These are phyloP conservation scores for Zygotorulaspora mrakii DNA, from an alignment of 1,139 yeast genomes.

Conservation along the genomic window DNA sequence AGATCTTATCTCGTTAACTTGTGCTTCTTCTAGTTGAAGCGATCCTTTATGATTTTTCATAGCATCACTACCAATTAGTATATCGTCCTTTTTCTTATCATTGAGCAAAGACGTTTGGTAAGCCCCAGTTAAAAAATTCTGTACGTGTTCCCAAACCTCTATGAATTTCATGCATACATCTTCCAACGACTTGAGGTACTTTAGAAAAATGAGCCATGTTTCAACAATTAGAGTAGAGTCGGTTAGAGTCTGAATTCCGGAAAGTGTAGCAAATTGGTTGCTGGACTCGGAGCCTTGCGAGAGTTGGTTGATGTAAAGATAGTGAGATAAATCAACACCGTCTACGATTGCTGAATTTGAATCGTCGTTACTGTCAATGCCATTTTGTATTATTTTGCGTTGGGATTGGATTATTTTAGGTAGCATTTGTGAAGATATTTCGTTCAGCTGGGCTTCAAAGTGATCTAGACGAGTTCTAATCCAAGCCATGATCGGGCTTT, in stretches of 20 bases:
- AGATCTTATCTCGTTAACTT: constrained; percentile 38
- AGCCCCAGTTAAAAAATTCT: constrained; percentile 45
- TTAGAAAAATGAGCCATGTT: constrained; percentile 52
- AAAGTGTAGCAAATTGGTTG: constrained; percentile 6
- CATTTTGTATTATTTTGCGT: constrained; percentile 35
- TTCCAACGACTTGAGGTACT: constrained; percentile 44
- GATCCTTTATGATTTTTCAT: constrained; percentile 29
- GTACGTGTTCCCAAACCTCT: constrained; percentile 46
- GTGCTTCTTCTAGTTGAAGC: constrained; percentile 39
- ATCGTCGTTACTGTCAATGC: constrained; percentile 25
- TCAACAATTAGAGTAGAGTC: constrained; percentile 49
- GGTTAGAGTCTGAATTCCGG: constrained; percentile 30
- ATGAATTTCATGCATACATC: constrained; percentile 37
- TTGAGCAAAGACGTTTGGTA: constrained; percentile 42
- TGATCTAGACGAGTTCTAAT: constrained; percentile 46
- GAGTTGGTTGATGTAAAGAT: constrained; percentile 26
- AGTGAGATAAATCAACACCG: constrained; percentile 30
- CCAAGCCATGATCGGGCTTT: constrained; percentile 66
- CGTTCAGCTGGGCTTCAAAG: constrained; percentile 41
- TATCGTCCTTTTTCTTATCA: constrained; percentile 43
- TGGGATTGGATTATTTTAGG: constrained; percentile 40
- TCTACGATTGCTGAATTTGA: constrained; percentile 23
- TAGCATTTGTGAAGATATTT: constrained; percentile 34
- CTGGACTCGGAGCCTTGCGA: constrained; percentile 16
- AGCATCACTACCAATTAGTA: constrained; percentile 29